Conservation (phyloP, 2,329 filamentous ascomycete species). For the Aspergillus viridinutans region DNA sequence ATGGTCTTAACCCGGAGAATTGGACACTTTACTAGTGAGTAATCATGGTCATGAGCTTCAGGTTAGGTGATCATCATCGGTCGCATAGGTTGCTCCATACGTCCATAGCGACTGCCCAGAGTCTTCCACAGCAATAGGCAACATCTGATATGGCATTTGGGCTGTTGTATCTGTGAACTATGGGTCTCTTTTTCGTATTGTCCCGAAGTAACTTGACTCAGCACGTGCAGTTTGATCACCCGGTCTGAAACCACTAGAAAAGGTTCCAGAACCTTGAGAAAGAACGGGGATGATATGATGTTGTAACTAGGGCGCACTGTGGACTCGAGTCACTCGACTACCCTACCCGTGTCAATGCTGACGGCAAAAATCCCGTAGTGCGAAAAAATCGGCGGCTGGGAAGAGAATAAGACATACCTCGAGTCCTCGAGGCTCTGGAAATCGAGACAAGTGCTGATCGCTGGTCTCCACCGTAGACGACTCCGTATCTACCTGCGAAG, state of each 20-base stretch:
- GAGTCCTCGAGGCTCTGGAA: background rate
- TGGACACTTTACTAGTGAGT: no score
- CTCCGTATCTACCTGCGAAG: background rate
- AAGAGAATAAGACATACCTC: background rate
- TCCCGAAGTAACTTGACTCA: slow-evolving; percentile 7
- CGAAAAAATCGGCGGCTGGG: background rate
- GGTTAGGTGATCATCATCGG: no score
- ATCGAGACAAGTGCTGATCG: no score
- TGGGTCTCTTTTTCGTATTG: no score
- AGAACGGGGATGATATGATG: background rate
- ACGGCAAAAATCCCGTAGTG: background rate
- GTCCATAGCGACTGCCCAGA: no score
- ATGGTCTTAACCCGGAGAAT: slow-evolving; percentile 1
- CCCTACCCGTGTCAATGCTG: background rate
- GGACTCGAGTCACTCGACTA: background rate
- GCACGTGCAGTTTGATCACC: slow-evolving; percentile 28
- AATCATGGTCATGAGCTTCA: slow-evolving; percentile 4
- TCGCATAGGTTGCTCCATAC: no score
- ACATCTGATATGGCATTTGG: no score
- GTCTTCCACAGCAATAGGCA: no score
- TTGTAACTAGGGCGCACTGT: background rate
- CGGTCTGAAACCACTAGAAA: slow-evolving; percentile 31
- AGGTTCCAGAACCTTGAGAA: slow-evolving; percentile 5
- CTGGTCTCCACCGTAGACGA: background rate
- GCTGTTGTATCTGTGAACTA: no score